A percentile compares a stretch with the other conserved stretches of the same genome.
phyloP scores from a whole-genome alignment of 2,329 filamentous ascomycete genomes.

The Trichophyton schoenleinii region DNA sequence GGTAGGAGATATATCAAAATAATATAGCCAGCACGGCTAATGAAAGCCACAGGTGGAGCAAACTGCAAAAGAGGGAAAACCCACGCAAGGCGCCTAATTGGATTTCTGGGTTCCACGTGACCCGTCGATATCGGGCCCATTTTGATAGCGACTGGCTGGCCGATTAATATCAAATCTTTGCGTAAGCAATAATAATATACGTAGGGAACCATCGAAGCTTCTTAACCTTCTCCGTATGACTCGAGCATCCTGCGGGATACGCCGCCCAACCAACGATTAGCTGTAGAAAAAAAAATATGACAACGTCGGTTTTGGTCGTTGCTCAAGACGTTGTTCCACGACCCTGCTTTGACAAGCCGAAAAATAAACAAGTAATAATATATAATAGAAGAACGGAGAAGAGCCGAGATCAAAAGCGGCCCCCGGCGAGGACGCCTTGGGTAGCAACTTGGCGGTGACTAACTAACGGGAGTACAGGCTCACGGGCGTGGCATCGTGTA shows the following conservation, averaged over 20 bases:
- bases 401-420: neutral
- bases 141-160: too few species aligned
- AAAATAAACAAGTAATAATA: neutral
- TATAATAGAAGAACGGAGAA: neutral
- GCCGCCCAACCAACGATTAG: too few species aligned
- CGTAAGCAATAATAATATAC: too few species aligned
- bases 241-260: too few species aligned
- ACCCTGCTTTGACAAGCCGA: neutral
- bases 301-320: neutral
- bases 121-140: too few species aligned
- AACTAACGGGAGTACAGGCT: neutral
- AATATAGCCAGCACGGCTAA: neutral
- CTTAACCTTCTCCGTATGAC: too few species aligned
- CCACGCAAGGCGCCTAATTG: neutral
- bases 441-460: neutral
- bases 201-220: too few species aligned
- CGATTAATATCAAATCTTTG: too few species aligned
- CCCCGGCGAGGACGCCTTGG: neutral
- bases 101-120: neutral
- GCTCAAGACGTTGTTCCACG: neutral
- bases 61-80: neutral
- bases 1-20: neutral
- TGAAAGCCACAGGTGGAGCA: neutral
- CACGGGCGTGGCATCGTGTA: neutral
- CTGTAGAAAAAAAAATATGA: neutral